phyloP scores from a whole-genome alignment of 805 yeast genomes.

The Schizosaccharomyces octosporus region DNA sequence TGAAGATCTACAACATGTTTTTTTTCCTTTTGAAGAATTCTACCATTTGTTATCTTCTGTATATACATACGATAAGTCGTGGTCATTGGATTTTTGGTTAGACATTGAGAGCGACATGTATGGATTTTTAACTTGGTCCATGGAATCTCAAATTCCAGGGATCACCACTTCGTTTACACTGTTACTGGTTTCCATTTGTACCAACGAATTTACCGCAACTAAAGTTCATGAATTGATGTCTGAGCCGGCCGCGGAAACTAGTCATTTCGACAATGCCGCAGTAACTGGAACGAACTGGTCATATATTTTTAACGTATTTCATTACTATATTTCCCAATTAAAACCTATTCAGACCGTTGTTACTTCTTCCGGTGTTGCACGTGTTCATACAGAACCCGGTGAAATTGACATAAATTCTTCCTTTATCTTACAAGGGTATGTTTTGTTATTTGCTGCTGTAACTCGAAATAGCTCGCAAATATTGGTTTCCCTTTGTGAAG shows the following conservation, averaged over 20 bases:
- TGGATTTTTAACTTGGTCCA: neutral
- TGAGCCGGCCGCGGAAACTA: neutral
- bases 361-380: neutral
- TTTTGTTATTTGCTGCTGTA: neutral
- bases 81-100: neutral
- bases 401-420: neutral
- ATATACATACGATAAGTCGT: neutral
- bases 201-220: neutral
- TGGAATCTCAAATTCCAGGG: neutral
- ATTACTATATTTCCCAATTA: neutral
- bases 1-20: neutral
- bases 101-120: slow-evolving; percentile 1
- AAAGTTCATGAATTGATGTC: neutral
- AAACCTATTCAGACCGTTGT: neutral
- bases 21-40: neutral
- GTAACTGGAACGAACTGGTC: neutral
- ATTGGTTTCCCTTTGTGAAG: neutral
- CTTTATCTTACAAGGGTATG: neutral
- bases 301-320: neutral
- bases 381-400: neutral
- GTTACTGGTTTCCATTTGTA: neutral
- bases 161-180: neutral
- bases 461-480: neutral
- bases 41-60: neutral
- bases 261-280: neutral